Percentiles rank a stretch among this genome's conserved stretches.
phyloP scores from a whole-genome alignment of 331 rosid genomes.

The Prunus yedoensis region DNA sequence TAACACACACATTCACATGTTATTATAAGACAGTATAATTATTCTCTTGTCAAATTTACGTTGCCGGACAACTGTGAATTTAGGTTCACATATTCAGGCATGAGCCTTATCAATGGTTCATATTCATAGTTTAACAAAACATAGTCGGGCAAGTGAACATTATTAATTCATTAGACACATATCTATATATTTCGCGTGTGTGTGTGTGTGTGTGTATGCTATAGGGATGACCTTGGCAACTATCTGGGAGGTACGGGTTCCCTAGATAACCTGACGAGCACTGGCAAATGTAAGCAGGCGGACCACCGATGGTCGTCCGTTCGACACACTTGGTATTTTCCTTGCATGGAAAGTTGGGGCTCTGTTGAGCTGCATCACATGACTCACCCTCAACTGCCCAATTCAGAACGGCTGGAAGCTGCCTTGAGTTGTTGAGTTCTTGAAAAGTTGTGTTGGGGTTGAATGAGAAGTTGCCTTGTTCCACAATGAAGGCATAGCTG shows the following conservation, averaged over 20 bases:
- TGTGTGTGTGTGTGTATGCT: neutral
- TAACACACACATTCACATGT: no score
- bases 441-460: neutral
- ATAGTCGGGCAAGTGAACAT: no score
- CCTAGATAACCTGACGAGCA: slow-evolving; percentile 15
- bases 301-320: neutral
- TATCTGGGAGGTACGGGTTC: slow-evolving; percentile 12
- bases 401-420: slow-evolving; percentile 3
- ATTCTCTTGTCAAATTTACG: no score
- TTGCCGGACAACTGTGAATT: no score
- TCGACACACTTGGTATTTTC: neutral
- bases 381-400: neutral
- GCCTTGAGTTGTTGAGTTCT: neutral
- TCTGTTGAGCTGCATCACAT: neutral
- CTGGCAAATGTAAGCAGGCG: slow-evolving; percentile 9
- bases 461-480: neutral
- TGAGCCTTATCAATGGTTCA: no score
- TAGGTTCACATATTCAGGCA: no score
- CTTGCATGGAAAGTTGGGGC: neutral
- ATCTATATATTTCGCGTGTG: neutral
- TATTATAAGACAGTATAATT: no score
- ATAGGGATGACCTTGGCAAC: slow-evolving; percentile 11
- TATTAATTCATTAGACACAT: no score
- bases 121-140: no score
- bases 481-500: slow-evolving; percentile 13